These are phyloP conservation scores for Oehlia diaphana DNA, from an alignment of 192 early-diverging fungal genomes.

Conservation along the genomic window DNA sequence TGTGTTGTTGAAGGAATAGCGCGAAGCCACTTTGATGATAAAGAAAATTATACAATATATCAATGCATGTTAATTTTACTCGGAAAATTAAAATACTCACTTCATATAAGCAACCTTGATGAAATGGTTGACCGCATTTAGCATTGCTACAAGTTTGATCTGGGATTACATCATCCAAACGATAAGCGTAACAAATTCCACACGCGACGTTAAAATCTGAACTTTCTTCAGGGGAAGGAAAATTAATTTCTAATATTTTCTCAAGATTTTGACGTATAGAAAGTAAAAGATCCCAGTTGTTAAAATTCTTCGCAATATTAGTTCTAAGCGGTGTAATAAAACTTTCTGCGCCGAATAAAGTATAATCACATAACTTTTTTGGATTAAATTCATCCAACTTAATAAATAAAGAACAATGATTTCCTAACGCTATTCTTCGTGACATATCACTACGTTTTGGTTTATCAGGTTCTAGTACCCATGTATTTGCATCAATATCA, in stretches of 20 bases:
- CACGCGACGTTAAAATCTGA: conserved; percentile 24
- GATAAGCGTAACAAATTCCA: conserved; percentile 30
- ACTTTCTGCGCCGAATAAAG: conserved; percentile 19
- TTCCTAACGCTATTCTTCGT: conserved; percentile 24
- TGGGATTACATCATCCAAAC: conserved; percentile 10
- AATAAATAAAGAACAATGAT: conserved; percentile 28
- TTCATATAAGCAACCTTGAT: conserved; percentile 19
- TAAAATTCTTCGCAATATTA: conserved; percentile 15
- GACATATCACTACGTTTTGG: conserved; percentile 24
- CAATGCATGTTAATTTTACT: neutral
- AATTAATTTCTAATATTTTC: conserved; percentile 20
- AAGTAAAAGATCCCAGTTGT: conserved; percentile 1
- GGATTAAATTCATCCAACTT: conserved; percentile 11
- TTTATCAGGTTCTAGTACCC: conserved; percentile 28
- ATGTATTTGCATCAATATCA: conserved; percentile 24
- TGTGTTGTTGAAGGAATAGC: conserved; percentile 25
- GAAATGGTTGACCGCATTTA: conserved; percentile 27
- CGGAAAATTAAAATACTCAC: neutral
- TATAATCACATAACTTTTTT: neutral
- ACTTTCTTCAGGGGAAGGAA: conserved; percentile 11
- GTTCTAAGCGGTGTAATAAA: neutral
- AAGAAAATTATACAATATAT: neutral
- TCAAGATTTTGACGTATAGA: conserved; percentile 26
- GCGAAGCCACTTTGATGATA: conserved; percentile 20
- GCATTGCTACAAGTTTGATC: conserved; percentile 25